Base-by-base conservation (phyloP, 1,284 basidiomycete genomes). In the Papiliotrema nemorosa region DNA sequence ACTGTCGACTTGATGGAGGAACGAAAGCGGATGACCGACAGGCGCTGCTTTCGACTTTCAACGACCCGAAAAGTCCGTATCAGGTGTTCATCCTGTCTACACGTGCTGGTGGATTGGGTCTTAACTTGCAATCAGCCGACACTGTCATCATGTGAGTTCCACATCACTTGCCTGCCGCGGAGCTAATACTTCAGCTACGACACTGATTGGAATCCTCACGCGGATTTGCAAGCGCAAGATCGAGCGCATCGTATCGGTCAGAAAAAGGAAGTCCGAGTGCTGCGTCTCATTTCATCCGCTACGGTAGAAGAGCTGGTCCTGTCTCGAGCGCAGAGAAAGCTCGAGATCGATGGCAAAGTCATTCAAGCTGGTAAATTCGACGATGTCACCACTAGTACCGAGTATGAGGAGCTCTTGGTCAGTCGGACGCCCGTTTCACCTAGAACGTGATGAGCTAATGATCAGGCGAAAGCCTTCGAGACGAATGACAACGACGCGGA, bases 291-390 rank as follows among this genome's bases (percentile, higher is more conserved):
- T 69, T 97, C 94, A 5, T 90, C 94, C 73, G 93, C 94, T 78
- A 96, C 90, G 60, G 92, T 98, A 16, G 96, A 98, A 75, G 94
- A 98, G 77, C 90, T 92, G 9, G 97, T 97, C 81, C 86, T 96
- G 60, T 87, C 89, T 42, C 84, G 92, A 58, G 96, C 96, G 3
- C 85, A 91, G 58, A 90, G 85, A 76, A 99, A 99, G 80, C 86
- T 98, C 46, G 94, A 97, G 68, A 96, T 99, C 69, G 96, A 99
- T 73, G 93, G 96, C 78, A 98, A 98, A 76, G 93, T 98, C 76
- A 96, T 97, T 66, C 92, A 97, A 78, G 94, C 94, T 47, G 94
- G 94, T 81, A 90, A 92, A 53, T 98, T 97, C 79, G 96, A 99
- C 75, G 96, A 98, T 76, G 94, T 97, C 76, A 96, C 93, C 18